Percentiles rank a stretch among this genome's conserved stretches.
Conservation (phyloP, 1,284 basidiomycete genomes). For the Ustilago tritici region DNA sequence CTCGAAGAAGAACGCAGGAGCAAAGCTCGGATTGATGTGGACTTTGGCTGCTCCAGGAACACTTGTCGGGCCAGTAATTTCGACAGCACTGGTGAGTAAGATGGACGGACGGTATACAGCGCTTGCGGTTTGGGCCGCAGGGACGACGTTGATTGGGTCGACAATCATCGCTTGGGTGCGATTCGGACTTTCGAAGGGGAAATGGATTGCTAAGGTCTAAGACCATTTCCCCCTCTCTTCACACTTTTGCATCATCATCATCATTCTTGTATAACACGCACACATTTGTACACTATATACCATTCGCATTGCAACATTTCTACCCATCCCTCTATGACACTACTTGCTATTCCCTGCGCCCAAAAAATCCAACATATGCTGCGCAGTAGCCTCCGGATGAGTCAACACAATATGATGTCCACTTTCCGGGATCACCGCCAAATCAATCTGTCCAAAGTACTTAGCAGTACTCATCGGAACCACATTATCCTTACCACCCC, state of each 20-base stretch:
- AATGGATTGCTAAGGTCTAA: constrained; percentile 37
- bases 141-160: constrained; percentile 33
- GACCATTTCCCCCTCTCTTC: neutral
- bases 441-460: constrained; percentile 52
- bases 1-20: constrained; percentile 25
- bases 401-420: constrained; percentile 44
- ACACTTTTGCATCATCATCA: constrained; percentile 6
- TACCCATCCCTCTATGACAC: neutral
- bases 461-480: constrained; percentile 46
- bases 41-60: constrained; percentile 41
- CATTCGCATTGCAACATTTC: constrained; percentile 5
- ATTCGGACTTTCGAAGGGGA: constrained; percentile 27
- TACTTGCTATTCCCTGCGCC: constrained; percentile 19
- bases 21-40: constrained; percentile 42
- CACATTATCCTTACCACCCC: constrained; percentile 54
- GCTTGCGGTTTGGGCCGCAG: constrained; percentile 41
- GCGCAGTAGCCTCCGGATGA: constrained; percentile 40
- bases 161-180: constrained; percentile 30
- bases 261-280: neutral
- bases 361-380: constrained; percentile 48
- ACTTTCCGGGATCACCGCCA: constrained; percentile 37
- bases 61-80: constrained; percentile 44
- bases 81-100: constrained; percentile 28
- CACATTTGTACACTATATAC: constrained; percentile 25
- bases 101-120: constrained; percentile 38